Percentiles rank a stretch among this genome's conserved stretches.
Conservation (phyloP, 768 basidiomycete species). For the Boletus huronensis region DNA sequence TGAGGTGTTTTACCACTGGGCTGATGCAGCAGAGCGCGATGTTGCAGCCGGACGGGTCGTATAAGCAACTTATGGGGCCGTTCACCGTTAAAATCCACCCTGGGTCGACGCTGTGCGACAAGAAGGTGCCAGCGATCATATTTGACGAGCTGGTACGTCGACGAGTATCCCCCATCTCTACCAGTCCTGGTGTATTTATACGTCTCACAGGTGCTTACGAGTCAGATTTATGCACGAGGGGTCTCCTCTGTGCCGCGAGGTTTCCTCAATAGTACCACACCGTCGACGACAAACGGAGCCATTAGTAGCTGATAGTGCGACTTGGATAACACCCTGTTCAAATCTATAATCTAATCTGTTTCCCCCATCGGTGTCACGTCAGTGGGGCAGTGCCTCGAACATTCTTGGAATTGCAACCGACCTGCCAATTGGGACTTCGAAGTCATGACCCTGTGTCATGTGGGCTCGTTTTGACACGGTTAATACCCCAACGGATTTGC, state of each 20-base stretch:
- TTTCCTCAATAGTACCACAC: constrained; percentile 34
- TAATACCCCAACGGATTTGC: not conserved
- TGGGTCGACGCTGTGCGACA: constrained; percentile 74
- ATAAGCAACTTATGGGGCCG: constrained; percentile 77
- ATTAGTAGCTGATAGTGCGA: constrained; percentile 12
- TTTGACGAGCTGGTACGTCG: constrained; percentile 86
- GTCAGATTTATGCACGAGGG: constrained; percentile 85
- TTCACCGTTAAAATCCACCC: constrained; percentile 90
- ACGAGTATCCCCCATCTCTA: not conserved
- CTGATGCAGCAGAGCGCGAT: constrained; percentile 81
- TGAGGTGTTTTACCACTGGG: constrained; percentile 72
- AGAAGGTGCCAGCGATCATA: constrained; percentile 81
- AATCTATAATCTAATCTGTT: constrained; percentile 13
- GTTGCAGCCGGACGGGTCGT: constrained; percentile 80
- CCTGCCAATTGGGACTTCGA: not conserved
- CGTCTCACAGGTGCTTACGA: constrained; percentile 65
- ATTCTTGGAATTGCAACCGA: constrained; percentile 2
- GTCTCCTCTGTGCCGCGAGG: constrained; percentile 76
- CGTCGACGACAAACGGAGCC: constrained; percentile 10
- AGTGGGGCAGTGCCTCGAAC: not conserved
- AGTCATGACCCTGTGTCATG: no score
- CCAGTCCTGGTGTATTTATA: not conserved
- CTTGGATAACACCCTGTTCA: not conserved
- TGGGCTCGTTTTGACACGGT: not conserved
- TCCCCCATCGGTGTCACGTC: not conserved